Base-by-base conservation (phyloP, 495 filamentous ascomycete genomes). In the Penicillium desertorum region DNA sequence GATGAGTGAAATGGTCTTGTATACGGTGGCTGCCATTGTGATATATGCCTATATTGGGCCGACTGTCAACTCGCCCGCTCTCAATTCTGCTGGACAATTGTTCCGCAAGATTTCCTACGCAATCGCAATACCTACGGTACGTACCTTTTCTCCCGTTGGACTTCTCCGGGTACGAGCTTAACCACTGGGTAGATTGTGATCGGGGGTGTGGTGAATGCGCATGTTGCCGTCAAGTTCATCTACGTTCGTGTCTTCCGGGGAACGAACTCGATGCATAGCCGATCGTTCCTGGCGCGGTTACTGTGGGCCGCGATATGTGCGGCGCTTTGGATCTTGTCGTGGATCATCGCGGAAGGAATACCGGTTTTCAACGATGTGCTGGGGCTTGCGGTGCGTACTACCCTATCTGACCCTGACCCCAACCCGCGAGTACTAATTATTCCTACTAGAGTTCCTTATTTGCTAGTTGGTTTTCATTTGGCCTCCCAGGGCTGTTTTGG, bases 91-190 rank as follows among this genome's bases (percentile, higher is more conserved):
- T 8, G 77, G 80, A 8, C 61, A 64, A 3, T 36, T 81, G 0
- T 66, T 90, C 5, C 80, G 83, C 51, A 88, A 88, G 65, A 68
- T 91, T 44, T 84, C 87, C 2, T 91, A 85, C 62, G 87, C 86
- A 6, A 72, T 91, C 54, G 88, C 88, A 17, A 69, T 88, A 12
- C 89, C 89, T 29, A 62, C 60, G 73, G 61, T 79, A 79, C 22
- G 83, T 66, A 79, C 78, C 23, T 56, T 74, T 30, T 30, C 1
- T 19, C 19, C 16, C 54, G 78, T 87, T 87, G 42, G 86, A 88
- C 63, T 39, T 51, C 6, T 82, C 85, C 6, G 89, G 83, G 61
- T 85, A 86, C 12, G 89, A 49, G 85, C 85, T 32, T 25, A 65
- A 86, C 6, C 32, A 20, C 11, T 85, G 0, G 85, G 3, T 17